These are phyloP conservation scores for Schizosaccharomyces cryophilus DNA, from an alignment of 805 yeast genomes.

Conservation along the genomic window DNA sequence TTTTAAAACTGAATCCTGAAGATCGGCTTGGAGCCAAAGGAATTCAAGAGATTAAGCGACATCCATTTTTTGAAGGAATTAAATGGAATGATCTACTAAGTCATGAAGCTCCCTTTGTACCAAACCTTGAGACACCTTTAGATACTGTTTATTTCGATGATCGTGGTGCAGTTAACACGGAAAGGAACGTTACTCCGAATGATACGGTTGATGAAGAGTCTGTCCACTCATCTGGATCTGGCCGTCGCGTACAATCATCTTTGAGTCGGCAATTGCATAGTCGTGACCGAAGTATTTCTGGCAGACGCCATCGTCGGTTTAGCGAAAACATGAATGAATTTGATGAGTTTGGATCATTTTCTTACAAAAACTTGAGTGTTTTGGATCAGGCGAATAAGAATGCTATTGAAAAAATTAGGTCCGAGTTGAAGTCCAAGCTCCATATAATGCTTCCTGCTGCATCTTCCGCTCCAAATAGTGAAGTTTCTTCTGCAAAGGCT, in stretches of 20 bases:
- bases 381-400: slow-evolving; percentile 86
- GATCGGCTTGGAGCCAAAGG: slow-evolving; percentile 53
- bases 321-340: not conserved
- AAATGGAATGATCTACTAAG: slow-evolving; percentile 56
- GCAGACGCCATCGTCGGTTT: not conserved
- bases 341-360: slow-evolving; percentile 67
- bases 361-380: slow-evolving; percentile 68
- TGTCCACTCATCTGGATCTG: too few species aligned
- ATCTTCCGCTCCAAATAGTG: not conserved
- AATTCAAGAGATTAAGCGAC: slow-evolving; percentile 51
- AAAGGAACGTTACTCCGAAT: not conserved
- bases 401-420: slow-evolving; percentile 58
- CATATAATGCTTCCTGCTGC: not conserved
- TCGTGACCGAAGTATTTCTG: not conserved
- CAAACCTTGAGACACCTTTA: slow-evolving; percentile 53
- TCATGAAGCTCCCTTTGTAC: slow-evolving; percentile 59
- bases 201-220: not conserved
- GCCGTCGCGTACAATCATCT: too few species aligned
- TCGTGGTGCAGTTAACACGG: slow-evolving; percentile 42
- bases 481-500: not conserved
- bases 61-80: slow-evolving; percentile 48
- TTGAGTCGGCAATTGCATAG: too few species aligned
- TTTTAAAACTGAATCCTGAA: slow-evolving; percentile 39
- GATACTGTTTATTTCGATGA: slow-evolving; percentile 75
- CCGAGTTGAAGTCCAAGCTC: not conserved